Base-by-base conservation (phyloP, 1,139 yeast genomes). In the Debaryomycetaceae sp. region DNA sequence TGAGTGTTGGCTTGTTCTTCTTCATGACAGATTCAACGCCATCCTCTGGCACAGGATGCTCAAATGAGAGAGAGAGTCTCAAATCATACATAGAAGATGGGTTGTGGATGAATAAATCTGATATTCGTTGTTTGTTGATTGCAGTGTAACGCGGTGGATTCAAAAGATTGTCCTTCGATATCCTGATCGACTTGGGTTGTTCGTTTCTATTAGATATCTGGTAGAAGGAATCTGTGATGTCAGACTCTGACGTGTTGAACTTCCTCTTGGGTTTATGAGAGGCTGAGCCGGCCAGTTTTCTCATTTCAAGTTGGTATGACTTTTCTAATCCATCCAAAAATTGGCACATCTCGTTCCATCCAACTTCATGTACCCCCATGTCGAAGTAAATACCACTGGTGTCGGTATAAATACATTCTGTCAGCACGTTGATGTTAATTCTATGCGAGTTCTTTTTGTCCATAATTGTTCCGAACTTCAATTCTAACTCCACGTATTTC, bases 41-140 rank as follows among this genome's bases (percentile, higher is more conserved):
- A 47, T 80, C 83, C 51, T 78, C 78, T 24, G 73, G 72, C 35
- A 81, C 76, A 1, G 95, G 96, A 50, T 81, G 63, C 80, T 90
- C 97, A 33, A 86, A 65, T 35, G 90, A 81, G 50, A 90, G 67
- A 8, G 95, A 83, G 36, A 90, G 69, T 55, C 96, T 75, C 51
- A 85, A 72, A 61, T 90, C 97, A 58, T 83, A 83, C 65, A 83
- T 74, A 24, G 87, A 81, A 49, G 87, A 85, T 1, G 97, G 97
- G 45, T 86, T 79, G 57, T 80, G 83, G 33, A 90, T 72, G 57
- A 81, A 78, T 47, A 90, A 65, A 59, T 87, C 90, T 3, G 87
- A 79, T 7, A 89, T 67, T 45, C 93, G 75, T 51, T 80, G 79
- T 59, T 90, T 90, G 50, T 83, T 81, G 43, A 90, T 85, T 37